Conservation (phyloP, 306 rosid genomes). For the Myrica gale region DNA sequence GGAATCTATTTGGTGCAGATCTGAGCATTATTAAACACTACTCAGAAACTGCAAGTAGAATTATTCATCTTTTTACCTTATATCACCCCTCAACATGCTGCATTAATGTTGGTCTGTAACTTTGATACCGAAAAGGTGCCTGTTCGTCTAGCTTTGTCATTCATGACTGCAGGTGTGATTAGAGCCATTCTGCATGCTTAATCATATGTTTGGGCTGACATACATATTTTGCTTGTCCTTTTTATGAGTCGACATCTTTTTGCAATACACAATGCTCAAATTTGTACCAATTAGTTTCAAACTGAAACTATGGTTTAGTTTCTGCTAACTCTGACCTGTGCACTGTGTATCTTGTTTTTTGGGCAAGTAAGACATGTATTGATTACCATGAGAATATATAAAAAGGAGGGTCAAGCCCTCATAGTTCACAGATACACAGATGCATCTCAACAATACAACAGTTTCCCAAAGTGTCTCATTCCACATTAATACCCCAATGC, state of each 20-base stretch:
- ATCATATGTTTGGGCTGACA: not conserved
- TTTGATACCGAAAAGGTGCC: not conserved
- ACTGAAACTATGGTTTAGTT: not conserved
- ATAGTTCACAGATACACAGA: no score
- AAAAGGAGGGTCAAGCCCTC: no score
- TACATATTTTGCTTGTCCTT: not conserved
- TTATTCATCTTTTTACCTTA: not conserved
- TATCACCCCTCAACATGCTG: not conserved
- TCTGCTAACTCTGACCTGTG: not conserved
- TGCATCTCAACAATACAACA: no score
- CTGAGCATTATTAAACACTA: not conserved
- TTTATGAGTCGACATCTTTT: not conserved
- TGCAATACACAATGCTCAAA: not conserved
- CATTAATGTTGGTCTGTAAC: no score
- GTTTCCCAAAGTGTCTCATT: no score
- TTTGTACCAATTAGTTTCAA: not conserved
- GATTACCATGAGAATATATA: no score
- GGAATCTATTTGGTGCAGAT: not conserved
- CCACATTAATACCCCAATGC: no score
- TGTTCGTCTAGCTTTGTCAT: not conserved
- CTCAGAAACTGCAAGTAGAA: not conserved
- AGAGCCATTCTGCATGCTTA: not conserved
- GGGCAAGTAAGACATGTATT: no score
- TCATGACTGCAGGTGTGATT: not conserved
- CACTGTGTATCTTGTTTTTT: not conserved